A percentile compares a stretch with the other conserved stretches of the same genome.
Conservation (phyloP, 1,139 yeast genomes). For the Ogataea hybrid region DNA sequence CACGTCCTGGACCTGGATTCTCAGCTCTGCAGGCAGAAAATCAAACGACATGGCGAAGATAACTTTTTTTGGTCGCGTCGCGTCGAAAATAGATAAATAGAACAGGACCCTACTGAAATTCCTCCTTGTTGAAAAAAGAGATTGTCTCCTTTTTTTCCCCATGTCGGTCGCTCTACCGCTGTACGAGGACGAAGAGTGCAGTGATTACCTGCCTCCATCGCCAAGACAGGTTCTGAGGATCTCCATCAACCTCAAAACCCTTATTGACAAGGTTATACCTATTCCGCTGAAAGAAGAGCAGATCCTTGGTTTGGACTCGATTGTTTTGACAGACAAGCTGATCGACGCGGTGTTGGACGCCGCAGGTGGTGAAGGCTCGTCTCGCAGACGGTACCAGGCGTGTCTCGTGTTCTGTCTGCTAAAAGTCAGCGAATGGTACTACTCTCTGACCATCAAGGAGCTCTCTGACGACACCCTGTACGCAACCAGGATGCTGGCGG, state of each 20-base stretch:
- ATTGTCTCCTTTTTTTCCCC: background rate
- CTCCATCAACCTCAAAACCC: constrained; percentile 66
- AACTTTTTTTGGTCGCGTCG: constrained; percentile 8
- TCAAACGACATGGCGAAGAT: constrained; percentile 25
- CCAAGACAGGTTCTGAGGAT: constrained; percentile 72
- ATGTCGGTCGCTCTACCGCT: constrained; percentile 22
- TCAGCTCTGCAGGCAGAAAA: constrained; percentile 27
- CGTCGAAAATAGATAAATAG: background rate
- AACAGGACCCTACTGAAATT: constrained; percentile 1
- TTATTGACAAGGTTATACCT: constrained; percentile 72
- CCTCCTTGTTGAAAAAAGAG: background rate
- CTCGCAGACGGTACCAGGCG: constrained; percentile 64
- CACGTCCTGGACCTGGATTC: constrained; percentile 27
- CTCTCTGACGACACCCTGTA: constrained; percentile 68
- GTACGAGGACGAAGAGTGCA: constrained; percentile 30
- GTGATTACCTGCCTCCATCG: constrained; percentile 45
- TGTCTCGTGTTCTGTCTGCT: constrained; percentile 66
- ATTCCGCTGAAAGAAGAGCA: constrained; percentile 51
- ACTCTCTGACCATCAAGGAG: constrained; percentile 56
- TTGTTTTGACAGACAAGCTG: constrained; percentile 59
- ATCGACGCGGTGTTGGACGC: constrained; percentile 62
- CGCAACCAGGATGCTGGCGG: constrained; percentile 59
- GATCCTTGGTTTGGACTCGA: constrained; percentile 57
- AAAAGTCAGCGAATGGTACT: constrained; percentile 79
- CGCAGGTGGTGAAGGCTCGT: constrained; percentile 76